phyloP scores from a whole-genome alignment of 768 basidiomycete species.

The Phylloporus rhodoxanthus region DNA sequence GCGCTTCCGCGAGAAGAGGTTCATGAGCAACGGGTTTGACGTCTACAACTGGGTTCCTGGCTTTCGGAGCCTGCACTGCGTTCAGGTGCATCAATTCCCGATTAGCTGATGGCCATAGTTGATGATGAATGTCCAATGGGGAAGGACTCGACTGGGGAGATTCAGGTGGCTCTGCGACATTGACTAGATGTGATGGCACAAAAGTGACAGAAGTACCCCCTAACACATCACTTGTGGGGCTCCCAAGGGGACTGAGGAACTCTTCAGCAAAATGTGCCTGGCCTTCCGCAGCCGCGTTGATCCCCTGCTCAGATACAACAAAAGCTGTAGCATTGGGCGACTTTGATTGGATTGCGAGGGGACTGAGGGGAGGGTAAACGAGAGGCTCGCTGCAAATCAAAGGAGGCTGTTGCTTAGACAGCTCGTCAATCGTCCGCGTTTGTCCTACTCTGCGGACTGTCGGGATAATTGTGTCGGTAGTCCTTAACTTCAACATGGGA shows the following conservation, averaged over 20 bases:
- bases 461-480: conserved; percentile 44
- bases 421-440: conserved; percentile 3
- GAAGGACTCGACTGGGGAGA: conserved; percentile 9
- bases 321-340: background rate
- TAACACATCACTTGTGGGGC: conserved; percentile 9
- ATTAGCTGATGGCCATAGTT: conserved; percentile 33
- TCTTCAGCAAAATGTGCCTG: conserved; percentile 11
- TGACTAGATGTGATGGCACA: conserved; percentile 6
- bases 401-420: background rate
- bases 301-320: background rate
- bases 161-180: conserved; percentile 2
- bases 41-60: background rate
- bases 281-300: background rate
- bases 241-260: conserved; percentile 22
- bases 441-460: conserved; percentile 31
- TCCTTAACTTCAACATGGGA: conserved; percentile 69
- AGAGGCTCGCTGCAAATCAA: background rate
- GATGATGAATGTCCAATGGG: conserved; percentile 17
- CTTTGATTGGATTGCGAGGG: background rate
- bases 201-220: background rate
- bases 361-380: background rate
- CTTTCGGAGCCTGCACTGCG: conserved; percentile 6
- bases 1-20: conserved; percentile 30
- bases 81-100: conserved; percentile 35
- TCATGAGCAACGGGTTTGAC: conserved; percentile 9